These are phyloP conservation scores for Ustilago tritici DNA, from an alignment of 1,284 basidiomycete species.

Conservation along the genomic window DNA sequence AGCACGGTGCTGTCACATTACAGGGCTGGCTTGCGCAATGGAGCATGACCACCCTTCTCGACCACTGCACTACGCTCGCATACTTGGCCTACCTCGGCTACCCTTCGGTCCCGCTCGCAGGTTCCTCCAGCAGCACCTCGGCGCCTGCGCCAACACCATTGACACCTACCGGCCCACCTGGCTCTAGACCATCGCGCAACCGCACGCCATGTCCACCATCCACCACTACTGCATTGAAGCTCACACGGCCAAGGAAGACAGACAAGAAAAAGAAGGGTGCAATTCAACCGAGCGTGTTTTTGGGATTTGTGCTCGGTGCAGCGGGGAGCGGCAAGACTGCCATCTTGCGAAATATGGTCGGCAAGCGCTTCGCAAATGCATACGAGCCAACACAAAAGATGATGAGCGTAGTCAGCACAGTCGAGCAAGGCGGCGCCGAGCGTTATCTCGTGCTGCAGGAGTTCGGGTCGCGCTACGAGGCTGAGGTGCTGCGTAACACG, in stretches of 20 bases:
- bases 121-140: constrained; percentile 29
- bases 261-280: constrained; percentile 79
- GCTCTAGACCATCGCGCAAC: constrained; percentile 44
- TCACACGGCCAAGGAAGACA: constrained; percentile 73
- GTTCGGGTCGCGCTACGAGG: constrained; percentile 85
- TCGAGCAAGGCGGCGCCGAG: constrained; percentile 92
- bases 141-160: constrained; percentile 36
- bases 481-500: constrained; percentile 86
- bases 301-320: constrained; percentile 90
- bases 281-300: constrained; percentile 63
- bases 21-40: constrained; percentile 99
- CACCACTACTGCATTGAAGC: constrained; percentile 63
- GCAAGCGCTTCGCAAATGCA: constrained; percentile 74
- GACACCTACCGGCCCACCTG: constrained; percentile 30
- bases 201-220: constrained; percentile 43
- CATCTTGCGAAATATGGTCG: constrained; percentile 84
- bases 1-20: constrained; percentile 88
- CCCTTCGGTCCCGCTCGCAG: constrained; percentile 70
- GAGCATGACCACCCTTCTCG: constrained; percentile 97
- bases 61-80: constrained; percentile 88
- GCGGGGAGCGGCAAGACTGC: constrained; percentile 96
- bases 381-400: constrained; percentile 91
- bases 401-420: constrained; percentile 91
- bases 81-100: constrained; percentile 97
- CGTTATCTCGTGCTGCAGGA: constrained; percentile 95